These are phyloP conservation scores for Aspergillus saccharolyticus DNA, from an alignment of 495 filamentous ascomycete genomes.

Conservation along the genomic window DNA sequence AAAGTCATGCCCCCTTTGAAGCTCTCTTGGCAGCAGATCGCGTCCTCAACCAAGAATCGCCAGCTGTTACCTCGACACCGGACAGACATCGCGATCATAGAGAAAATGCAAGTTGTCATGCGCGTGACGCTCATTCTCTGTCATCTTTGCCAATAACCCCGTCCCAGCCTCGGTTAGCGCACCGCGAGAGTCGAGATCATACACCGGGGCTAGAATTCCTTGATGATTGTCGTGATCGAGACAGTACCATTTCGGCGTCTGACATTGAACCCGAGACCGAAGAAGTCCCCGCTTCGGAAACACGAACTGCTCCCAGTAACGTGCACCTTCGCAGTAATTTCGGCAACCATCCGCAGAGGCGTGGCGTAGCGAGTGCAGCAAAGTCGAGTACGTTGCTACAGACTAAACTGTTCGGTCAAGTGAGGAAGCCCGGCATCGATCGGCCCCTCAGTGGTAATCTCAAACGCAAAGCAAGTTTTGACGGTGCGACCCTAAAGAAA, in stretches of 20 bases:
- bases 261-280: conserved; percentile 60
- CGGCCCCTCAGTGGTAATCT: conserved; percentile 26
- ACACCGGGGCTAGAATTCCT: conserved; percentile 53
- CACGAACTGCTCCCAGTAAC: conserved; percentile 45
- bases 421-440: conserved; percentile 53
- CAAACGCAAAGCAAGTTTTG: conserved; percentile 57
- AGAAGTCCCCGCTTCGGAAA: conserved; percentile 50
- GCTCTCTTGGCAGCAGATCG: conserved; percentile 69
- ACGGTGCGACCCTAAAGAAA: conserved; percentile 54
- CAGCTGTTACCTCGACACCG: conserved; percentile 63
- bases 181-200: conserved; percentile 47
- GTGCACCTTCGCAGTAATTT: conserved; percentile 46
- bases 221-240: conserved; percentile 57
- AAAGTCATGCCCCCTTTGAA: conserved; percentile 59
- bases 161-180: conserved; percentile 36
- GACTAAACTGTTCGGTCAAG: conserved; percentile 62
- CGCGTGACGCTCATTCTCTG: conserved; percentile 65
- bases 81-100: conserved; percentile 38
- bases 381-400: conserved; percentile 49
- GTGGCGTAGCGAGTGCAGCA: conserved; percentile 21
- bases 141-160: conserved; percentile 82
- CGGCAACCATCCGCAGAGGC: conserved; percentile 18
- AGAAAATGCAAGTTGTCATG: conserved; percentile 51
- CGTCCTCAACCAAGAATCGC: conserved; percentile 67
- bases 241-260: conserved; percentile 85